Percentiles rank a stretch among this genome's conserved stretches.
Evolutionary conservation across 2,329 filamentous ascomycete genomes (phyloP).

Genomic region (Esteya vermicola): DNA sequence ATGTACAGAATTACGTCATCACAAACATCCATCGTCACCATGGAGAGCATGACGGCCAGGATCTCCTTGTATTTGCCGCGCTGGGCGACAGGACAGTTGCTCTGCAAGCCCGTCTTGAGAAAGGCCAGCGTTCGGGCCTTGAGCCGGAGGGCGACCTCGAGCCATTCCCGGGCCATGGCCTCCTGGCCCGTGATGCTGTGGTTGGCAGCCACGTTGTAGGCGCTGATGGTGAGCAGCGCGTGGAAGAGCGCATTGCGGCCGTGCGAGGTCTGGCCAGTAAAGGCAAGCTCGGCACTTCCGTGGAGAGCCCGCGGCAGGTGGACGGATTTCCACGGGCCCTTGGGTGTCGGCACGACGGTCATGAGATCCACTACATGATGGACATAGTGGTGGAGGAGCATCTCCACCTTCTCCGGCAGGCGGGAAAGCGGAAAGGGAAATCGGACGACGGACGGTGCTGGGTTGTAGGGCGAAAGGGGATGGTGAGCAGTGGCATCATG

Average conservation of each 20-base stretch:
- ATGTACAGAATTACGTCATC: not conserved
- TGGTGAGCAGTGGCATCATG: too few relatives aligned
- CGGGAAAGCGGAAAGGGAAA: not conserved
- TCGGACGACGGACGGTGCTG: too few relatives aligned
- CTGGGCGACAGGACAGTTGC: not conserved
- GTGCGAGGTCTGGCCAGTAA: not conserved
- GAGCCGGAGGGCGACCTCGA: not conserved
- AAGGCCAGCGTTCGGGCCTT: not conserved
- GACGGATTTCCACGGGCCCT: constrained; percentile 2
- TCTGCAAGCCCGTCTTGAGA: not conserved
- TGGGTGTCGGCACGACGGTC: not conserved
- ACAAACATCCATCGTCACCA: not conserved
- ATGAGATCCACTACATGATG: not conserved
- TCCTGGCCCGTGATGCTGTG: not conserved
- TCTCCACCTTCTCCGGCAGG: not conserved
- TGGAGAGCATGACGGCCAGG: not conserved
- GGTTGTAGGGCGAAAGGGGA: too few relatives aligned
- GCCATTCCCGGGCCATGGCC: not conserved
- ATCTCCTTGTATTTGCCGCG: constrained; percentile 2
- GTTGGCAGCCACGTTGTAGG: not conserved
- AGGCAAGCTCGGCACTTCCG: not conserved
- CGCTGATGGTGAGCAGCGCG: constrained; percentile 1
- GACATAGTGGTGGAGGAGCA: not conserved
- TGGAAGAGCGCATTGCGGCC: not conserved
- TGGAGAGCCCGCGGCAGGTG: constrained; percentile 1